Evolutionary conservation across 2,329 filamentous ascomycete species (phyloP).

Genomic region (Chrysosporium keratinophilum): DNA sequence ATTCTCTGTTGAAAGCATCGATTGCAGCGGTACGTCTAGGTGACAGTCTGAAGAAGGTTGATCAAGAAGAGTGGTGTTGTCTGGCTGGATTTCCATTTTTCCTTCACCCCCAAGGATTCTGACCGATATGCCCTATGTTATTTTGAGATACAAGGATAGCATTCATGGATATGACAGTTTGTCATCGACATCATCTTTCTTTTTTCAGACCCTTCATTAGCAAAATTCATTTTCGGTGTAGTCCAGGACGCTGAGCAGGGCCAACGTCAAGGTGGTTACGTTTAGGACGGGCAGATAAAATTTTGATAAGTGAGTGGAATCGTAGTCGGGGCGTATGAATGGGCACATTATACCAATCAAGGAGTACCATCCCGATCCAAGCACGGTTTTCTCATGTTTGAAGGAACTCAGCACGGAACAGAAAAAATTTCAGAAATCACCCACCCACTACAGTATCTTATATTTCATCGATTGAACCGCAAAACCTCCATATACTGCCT

Average conservation of each 20-base stretch:
- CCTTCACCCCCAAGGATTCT: neutral
- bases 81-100: slow-evolving; percentile 1
- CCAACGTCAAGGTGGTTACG: no score
- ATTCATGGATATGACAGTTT: slow-evolving; percentile 7
- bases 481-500: slow-evolving; percentile 39
- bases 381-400: no score
- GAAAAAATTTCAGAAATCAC: neutral
- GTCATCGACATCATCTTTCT: neutral
- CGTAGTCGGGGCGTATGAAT: no score
- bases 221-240: no score
- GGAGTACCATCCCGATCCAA: no score
- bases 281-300: no score
- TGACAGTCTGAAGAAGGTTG: neutral
- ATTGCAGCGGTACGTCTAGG: neutral
- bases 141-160: slow-evolving; percentile 6
- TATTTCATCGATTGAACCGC: slow-evolving; percentile 31
- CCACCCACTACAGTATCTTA: neutral
- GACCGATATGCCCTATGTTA: slow-evolving; percentile 1
- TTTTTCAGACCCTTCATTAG: neutral
- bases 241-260: no score
- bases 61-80: neutral
- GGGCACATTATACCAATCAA: no score
- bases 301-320: no score
- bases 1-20: neutral
- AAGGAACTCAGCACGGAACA: neutral